These are phyloP conservation scores for Verticillium dahliae DNA, from an alignment of 2,329 filamentous ascomycete species.

Conservation along the genomic window DNA sequence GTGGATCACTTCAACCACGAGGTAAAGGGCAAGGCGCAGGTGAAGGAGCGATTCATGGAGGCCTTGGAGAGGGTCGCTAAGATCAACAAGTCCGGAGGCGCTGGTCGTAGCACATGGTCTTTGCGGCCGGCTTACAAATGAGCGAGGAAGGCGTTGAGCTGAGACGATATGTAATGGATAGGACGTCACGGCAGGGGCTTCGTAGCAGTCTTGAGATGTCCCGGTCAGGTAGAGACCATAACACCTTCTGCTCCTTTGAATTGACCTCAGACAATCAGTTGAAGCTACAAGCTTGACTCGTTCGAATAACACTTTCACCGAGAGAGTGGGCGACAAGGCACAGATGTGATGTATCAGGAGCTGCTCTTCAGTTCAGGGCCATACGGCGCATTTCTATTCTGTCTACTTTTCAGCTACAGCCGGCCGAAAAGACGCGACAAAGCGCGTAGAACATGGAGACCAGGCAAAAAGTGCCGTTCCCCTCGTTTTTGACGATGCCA, in stretches of 20 bases:
- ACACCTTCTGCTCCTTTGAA: too few species aligned
- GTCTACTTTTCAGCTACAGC: constrained; percentile 13
- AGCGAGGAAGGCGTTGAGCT: constrained; percentile 17
- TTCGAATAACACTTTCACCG: neutral
- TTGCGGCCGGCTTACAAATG: constrained; percentile 21
- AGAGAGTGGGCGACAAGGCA: neutral
- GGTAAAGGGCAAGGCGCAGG: constrained; percentile 55
- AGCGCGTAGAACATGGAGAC: constrained; percentile 47
- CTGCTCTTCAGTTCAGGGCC: constrained; percentile 15
- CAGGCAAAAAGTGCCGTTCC: constrained; percentile 61
- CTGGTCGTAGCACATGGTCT: constrained; percentile 46
- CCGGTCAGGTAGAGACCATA: neutral
- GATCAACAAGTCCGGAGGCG: constrained; percentile 53
- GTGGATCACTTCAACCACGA: constrained; percentile 79
- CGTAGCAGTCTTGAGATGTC: neutral
- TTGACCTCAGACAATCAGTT: too few species aligned
- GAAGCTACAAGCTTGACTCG: too few species aligned
- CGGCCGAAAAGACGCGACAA: constrained; percentile 10
- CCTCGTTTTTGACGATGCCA: constrained; percentile 67
- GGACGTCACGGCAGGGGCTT: neutral
- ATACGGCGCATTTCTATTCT: constrained; percentile 14
- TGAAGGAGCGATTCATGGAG: constrained; percentile 72
- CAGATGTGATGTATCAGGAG: constrained; percentile 7
- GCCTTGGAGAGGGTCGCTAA: constrained; percentile 72
- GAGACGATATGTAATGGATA: neutral